Percentiles rank a stretch among this genome's conserved stretches.
phyloP scores from a whole-genome alignment of 2,329 filamentous ascomycete species.

The Orbilia oligospora region DNA sequence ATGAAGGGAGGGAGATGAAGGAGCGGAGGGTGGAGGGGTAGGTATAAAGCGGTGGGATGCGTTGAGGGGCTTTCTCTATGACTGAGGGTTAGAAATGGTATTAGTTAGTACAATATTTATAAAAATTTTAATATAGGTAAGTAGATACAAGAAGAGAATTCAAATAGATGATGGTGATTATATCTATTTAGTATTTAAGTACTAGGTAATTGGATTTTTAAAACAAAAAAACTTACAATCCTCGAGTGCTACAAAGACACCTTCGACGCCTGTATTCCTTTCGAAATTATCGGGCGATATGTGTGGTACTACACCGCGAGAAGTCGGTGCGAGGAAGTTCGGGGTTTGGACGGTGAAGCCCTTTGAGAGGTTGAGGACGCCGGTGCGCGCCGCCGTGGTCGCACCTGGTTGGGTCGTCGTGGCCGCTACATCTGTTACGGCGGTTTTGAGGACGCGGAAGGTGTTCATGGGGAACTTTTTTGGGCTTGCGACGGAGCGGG shows the following conservation, averaged over 20 bases:
- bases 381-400: conserved; percentile 45
- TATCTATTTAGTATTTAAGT: too few relatives aligned
- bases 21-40: conserved; percentile 76
- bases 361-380: conserved; percentile 54
- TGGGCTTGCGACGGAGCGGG: conserved; percentile 9
- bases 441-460: conserved; percentile 57
- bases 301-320: conserved; percentile 87
- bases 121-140: too few relatives aligned
- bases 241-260: conserved; percentile 86
- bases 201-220: not conserved
- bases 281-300: conserved; percentile 85
- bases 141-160: too few relatives aligned
- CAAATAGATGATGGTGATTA: too few relatives aligned
- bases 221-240: conserved; percentile 81
- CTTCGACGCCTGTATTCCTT: conserved; percentile 76
- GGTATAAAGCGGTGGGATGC: conserved; percentile 68
- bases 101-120: too few relatives aligned
- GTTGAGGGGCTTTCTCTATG: conserved; percentile 73
- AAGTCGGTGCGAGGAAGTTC: conserved; percentile 83
- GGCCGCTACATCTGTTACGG: conserved; percentile 59
- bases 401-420: conserved; percentile 33
- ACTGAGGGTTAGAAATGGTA: conserved; percentile 69
- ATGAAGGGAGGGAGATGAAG: conserved; percentile 80
- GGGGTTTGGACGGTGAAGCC: conserved; percentile 82
- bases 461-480: conserved; percentile 45